phyloP scores from a whole-genome alignment of 768 basidiomycete species.

The Rubroboletus satanas region DNA sequence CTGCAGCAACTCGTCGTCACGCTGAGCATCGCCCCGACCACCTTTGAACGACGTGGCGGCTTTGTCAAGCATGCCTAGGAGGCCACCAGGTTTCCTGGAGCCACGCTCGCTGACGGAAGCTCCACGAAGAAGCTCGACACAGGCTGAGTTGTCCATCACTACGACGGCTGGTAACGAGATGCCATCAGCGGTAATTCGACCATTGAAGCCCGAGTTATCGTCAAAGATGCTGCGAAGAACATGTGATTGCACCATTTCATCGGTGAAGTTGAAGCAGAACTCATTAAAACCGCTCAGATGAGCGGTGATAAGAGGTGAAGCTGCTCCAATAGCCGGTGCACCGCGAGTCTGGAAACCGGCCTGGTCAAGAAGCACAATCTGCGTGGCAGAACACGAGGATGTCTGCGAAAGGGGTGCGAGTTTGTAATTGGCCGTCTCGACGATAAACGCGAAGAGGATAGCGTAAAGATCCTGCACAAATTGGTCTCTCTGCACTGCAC shows the following conservation, averaged over 20 bases:
- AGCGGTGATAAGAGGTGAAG: constrained; percentile 51
- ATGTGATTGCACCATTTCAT: constrained; percentile 59
- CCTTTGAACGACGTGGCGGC: constrained; percentile 46
- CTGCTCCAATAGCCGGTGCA: constrained; percentile 36
- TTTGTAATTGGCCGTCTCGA: constrained; percentile 60
- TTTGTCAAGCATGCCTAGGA: constrained; percentile 53
- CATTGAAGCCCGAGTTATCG: constrained; percentile 43
- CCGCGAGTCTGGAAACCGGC: constrained; percentile 57
- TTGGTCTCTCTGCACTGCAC: constrained; percentile 49
- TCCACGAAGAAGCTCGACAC: constrained; percentile 58
- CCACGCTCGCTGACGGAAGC: constrained; percentile 42
- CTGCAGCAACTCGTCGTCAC: constrained; percentile 47
- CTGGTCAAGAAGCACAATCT: constrained; percentile 52
- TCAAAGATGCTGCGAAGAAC: constrained; percentile 51
- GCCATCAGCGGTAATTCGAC: constrained; percentile 49
- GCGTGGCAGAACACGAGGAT: constrained; percentile 39
- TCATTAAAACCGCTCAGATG: constrained; percentile 59
- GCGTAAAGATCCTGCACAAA: constrained; percentile 58
- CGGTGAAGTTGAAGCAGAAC: constrained; percentile 55
- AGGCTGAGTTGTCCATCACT: constrained; percentile 53
- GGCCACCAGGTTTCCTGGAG: constrained; percentile 52
- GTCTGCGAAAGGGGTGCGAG: constrained; percentile 43
- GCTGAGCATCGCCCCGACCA: constrained; percentile 47
- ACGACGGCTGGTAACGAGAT: constrained; percentile 43
- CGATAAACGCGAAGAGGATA: constrained; percentile 59